Base-by-base conservation (phyloP, 2,329 filamentous ascomycete species). In the Tricladium varicosporioides region DNA sequence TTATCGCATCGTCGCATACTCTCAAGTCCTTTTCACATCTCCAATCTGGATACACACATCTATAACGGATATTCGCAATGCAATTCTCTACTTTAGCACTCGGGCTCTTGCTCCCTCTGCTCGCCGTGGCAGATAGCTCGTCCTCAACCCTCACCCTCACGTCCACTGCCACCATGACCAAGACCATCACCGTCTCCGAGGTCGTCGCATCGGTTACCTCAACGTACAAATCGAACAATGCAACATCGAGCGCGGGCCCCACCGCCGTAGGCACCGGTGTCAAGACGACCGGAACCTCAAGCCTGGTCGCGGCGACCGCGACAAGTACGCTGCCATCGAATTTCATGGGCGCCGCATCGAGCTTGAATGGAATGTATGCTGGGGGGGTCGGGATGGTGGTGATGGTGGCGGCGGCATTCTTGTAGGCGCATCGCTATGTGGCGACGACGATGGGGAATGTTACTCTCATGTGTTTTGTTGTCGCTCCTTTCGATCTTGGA, bases 351-450 rank as follows among this genome's bases (percentile, higher is more conserved):
- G 15, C 68, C 33, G 62, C 71, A 19, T 72, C 73, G 18, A 61
- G 48, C 18, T 70, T 82, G 44, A 72, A 75, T 45, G 75, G 75
- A 14, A 71, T 73, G 51, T 74, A 75, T 47, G 66, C 81, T 11
- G 77, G 76, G 33, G 64, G 80, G 42, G 78, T 76, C n/a, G 80
- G 77, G 51, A 65, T 81, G 47, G 76, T 76, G 45, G 80, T 79
- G 53, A 75, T 81, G 63, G 67, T 79, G n/a, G 74, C 74, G 48
- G 76, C 76, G 14, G 78, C 75, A n/a, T 61, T 84, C 56, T 70
- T 84, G 68, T 85, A 81, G 75, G 56, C 27, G 14, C 19, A 18
- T n/a, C 13, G 18, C 22, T 27, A 3, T 14, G 31, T 19, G 4
- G n/a, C n/a, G n/a, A n/a, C 36, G 10, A 36, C n/a, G 16, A 36